phyloP scores from a whole-genome alignment of 2,329 filamentous ascomycete species.

The Rhynchosporium secalis region DNA sequence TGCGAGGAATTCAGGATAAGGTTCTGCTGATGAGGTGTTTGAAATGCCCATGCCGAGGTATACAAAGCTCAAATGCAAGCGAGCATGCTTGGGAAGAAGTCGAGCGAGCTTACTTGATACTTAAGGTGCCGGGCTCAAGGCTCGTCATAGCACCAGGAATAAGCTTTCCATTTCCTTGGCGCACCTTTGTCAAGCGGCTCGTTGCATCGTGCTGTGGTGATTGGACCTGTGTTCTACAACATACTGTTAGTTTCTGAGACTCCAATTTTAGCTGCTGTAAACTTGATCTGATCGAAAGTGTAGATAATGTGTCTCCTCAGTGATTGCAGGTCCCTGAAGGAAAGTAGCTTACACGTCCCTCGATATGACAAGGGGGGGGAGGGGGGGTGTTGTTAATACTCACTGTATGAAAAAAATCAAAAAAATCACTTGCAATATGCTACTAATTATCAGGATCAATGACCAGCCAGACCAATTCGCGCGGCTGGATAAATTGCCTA shows the following conservation, averaged over 20 bases:
- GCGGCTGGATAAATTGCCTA: too few relatives aligned
- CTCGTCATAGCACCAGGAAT: slow-evolving; percentile 1
- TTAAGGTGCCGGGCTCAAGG: neutral
- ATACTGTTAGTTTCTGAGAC: neutral
- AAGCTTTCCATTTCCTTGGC: slow-evolving; percentile 11
- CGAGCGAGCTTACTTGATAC: neutral
- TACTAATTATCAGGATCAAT: too few relatives aligned
- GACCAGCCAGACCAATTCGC: too few relatives aligned
- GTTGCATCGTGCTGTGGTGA: slow-evolving; percentile 7
- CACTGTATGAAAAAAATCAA: too few relatives aligned
- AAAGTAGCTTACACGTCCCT: too few relatives aligned
- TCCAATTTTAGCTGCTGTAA: neutral
- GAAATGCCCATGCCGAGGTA: slow-evolving; percentile 11
- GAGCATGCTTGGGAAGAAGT: neutral
- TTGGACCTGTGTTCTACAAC: slow-evolving; percentile 4
- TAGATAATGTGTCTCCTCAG: too few relatives aligned
- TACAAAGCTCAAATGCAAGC: slow-evolving; percentile 3
- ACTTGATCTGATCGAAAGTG: neutral
- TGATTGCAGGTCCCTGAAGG: too few relatives aligned
- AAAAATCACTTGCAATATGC: too few relatives aligned
- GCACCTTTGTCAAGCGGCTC: neutral
- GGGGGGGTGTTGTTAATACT: too few relatives aligned
- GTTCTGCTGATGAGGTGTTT: neutral
- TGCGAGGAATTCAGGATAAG: slow-evolving; percentile 19
- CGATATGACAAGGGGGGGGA: too few relatives aligned